These are phyloP conservation scores for Lipomyces sp. DNA, from an alignment of 805 yeast species.

Conservation along the genomic window DNA sequence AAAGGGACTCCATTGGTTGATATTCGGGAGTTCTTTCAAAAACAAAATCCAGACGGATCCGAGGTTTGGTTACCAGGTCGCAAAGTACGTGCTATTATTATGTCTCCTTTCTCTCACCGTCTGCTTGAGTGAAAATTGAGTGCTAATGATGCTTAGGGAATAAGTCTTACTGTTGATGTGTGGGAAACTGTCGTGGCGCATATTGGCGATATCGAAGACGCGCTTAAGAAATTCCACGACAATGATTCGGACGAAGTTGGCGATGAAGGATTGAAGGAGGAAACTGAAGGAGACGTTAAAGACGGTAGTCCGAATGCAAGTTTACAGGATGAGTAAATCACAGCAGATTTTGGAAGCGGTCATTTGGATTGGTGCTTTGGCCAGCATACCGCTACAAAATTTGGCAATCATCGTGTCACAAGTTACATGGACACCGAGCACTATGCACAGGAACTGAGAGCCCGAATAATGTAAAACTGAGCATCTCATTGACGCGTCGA, in stretches of 20 bases:
- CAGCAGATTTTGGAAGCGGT: not conserved
- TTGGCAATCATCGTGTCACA: too few species aligned
- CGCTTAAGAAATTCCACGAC: constrained; percentile 35
- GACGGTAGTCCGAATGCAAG: not conserved
- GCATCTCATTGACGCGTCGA: too few species aligned
- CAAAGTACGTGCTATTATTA: constrained; percentile 53
- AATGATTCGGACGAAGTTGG: constrained; percentile 10
- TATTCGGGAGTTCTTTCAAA: constrained; percentile 76
- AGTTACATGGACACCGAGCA: too few species aligned
- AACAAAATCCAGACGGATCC: constrained; percentile 57
- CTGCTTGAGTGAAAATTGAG: not conserved
- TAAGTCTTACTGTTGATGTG: constrained; percentile 40
- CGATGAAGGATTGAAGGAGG: not conserved
- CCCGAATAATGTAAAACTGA: too few species aligned
- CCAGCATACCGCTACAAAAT: too few species aligned
- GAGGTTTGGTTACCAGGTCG: constrained; percentile 65
- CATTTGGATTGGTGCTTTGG: not conserved
- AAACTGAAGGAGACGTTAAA: not conserved
- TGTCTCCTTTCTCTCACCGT: too few species aligned
- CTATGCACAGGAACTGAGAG: too few species aligned
- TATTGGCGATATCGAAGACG: constrained; percentile 37
- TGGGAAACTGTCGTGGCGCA: constrained; percentile 40
- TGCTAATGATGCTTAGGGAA: constrained; percentile 42
- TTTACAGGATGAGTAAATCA: not conserved
- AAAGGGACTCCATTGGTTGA: constrained; percentile 72